These are phyloP conservation scores for Anastatica hierochuntica DNA, from an alignment of 345 rosid species.

Conservation along the genomic window DNA sequence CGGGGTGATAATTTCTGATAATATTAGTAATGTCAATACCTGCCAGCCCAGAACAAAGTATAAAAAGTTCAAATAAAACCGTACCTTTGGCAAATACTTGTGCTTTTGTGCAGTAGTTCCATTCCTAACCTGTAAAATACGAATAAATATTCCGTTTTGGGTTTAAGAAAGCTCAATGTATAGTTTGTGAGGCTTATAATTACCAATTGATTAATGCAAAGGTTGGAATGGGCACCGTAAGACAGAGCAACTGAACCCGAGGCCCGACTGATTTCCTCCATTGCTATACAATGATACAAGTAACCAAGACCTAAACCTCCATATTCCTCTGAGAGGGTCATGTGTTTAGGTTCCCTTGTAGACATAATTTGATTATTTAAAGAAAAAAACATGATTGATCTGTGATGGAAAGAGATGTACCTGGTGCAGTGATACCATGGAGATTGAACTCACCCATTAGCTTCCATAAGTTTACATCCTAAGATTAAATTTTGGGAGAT, in stretches of 20 bases:
- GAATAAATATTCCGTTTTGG: background rate
- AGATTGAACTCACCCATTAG: slow-evolving; percentile 93
- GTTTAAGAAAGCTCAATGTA: background rate
- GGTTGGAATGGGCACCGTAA: slow-evolving; percentile 90
- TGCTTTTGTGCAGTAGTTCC: slow-evolving; percentile 68
- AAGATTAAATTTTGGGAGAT: background rate
- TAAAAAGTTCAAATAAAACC: slow-evolving; percentile 1
- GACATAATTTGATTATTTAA: background rate
- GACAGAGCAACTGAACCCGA: slow-evolving; percentile 88
- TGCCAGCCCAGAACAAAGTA: background rate
- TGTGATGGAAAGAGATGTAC: slow-evolving; percentile 18
- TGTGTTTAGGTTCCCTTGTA: background rate
- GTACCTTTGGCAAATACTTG: slow-evolving; percentile 85
- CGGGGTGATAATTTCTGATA: background rate
- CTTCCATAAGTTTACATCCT: slow-evolving; percentile 93
- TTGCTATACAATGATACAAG: slow-evolving; percentile 78
- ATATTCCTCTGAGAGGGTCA: slow-evolving; percentile 50
- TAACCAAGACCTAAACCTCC: slow-evolving; percentile 98
- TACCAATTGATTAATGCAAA: slow-evolving; percentile 96
- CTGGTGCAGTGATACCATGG: slow-evolving; percentile 89
- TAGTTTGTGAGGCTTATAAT: background rate
- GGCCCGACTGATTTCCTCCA: slow-evolving; percentile 91
- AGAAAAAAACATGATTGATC: background rate
- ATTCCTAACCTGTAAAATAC: slow-evolving; percentile 61
- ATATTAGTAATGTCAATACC: background rate